A percentile compares a stretch with the other conserved stretches of the same genome.
Conservation (phyloP, 306 rosid species). For the Rosa chinensis region DNA sequence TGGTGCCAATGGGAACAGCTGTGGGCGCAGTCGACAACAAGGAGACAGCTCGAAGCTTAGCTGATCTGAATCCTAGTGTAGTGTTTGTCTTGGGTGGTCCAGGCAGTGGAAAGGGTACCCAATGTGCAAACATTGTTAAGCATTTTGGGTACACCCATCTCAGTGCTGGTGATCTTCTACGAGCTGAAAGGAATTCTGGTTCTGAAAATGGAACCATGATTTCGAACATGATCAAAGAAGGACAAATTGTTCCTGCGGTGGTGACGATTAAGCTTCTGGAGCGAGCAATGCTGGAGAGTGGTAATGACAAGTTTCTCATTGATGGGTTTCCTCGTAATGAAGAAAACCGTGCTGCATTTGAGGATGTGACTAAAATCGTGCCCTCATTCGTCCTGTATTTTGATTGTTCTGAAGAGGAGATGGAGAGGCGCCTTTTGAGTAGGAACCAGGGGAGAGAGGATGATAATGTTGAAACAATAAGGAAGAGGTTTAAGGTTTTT, state of each 20-base stretch:
- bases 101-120: slow-evolving; percentile 99
- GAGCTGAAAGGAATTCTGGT: slow-evolving; percentile 94
- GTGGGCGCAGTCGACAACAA: slow-evolving; percentile 47
- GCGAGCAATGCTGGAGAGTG: slow-evolving; percentile 69
- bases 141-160: slow-evolving; percentile 86
- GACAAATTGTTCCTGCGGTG: slow-evolving; percentile 92
- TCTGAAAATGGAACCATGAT: slow-evolving; percentile 99
- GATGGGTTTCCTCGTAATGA: slow-evolving; percentile 99
- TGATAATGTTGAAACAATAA: slow-evolving; percentile 92
- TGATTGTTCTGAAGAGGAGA: slow-evolving; percentile 82
- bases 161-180: slow-evolving; percentile 99
- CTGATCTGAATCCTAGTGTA: slow-evolving; percentile 71
- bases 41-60: slow-evolving; percentile 56
- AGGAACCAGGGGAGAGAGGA: slow-evolving; percentile 98
- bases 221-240: slow-evolving; percentile 91
- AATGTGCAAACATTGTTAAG: slow-evolving; percentile 76
- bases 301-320: slow-evolving; percentile 88
- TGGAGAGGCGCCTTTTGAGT: slow-evolving; percentile 85
- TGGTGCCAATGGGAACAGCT: slow-evolving; percentile 66
- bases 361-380: slow-evolving; percentile 78
- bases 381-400: slow-evolving; percentile 85
- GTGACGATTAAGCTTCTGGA: slow-evolving; percentile 93
- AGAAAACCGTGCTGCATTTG: slow-evolving; percentile 99
- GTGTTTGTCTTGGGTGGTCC: slow-evolving; percentile 99
- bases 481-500: slow-evolving; percentile 92